Base-by-base conservation (phyloP, 176 grass and related monocot genomes). In the Avena sativa region DNA sequence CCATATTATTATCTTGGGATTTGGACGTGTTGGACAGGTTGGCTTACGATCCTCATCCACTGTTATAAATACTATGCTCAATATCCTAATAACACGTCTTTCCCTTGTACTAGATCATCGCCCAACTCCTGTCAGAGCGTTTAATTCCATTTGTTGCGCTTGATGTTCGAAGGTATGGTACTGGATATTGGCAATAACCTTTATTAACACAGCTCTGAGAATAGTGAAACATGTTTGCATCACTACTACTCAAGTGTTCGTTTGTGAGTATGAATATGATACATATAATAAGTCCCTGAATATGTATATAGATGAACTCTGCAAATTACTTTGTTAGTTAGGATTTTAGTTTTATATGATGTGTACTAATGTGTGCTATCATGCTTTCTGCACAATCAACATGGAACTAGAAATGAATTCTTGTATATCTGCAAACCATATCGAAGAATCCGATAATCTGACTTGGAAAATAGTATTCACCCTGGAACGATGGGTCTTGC, bases 11-110 rank as follows among this genome's bases (percentile, higher is more conserved):
- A 94, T 99, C 74, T 99, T 93, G 84, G 97, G 97, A 63, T 94
- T 99, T 90, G 97, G 97, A 79, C 97, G 97, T 85, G 92, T 96
- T 90, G 97, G 97, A 6, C 97, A 99, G 97, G 97, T 99, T 82
- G 20, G 79, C 83, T 76, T 83, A 28, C 28, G 78, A 81, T 80
- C 59, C 71, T 91, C 49, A 74, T 64, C 15, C 20, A 40, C 63
- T 87, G 38, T 19, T 69, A 40, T 76, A 57, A 50, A 44, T 83
- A 56, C 30, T 57, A 32, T 76, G 62, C 55, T 38, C 83, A 83
- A 14, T 66, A 62, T 87, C 59, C 23, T 32, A 30, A 20, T 44
- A 79, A 77, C 55, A 4, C 5, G 32, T 57, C 5, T 83, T 69
- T 85, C 17, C 36, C 55, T 49, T 87, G 34, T 87, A 16, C 81